phyloP scores from a whole-genome alignment of 768 basidiomycete genomes.

The Termitomyces sp. region DNA sequence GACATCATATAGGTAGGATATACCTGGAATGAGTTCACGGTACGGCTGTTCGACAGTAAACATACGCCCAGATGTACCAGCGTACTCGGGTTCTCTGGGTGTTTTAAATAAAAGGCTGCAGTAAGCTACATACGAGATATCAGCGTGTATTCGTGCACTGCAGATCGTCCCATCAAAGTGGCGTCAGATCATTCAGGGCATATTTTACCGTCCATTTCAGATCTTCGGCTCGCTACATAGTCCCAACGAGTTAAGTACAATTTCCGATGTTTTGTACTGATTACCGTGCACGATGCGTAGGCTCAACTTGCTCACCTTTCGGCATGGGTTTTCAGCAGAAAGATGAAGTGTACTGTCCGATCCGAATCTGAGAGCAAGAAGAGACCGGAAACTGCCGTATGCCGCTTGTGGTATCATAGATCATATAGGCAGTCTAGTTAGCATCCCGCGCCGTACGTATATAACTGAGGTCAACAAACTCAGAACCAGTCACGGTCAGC shows the following conservation, averaged over 20 bases:
- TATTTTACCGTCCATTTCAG: no score
- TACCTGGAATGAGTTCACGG: no score
- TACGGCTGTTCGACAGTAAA: no score
- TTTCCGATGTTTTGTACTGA: conserved; percentile 42
- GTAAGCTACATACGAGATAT: no score
- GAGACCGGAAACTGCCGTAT: conserved; percentile 30
- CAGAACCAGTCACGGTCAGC: conserved; percentile 48
- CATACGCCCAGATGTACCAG: conserved; percentile 56
- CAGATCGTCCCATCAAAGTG: no score
- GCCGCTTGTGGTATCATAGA: conserved; percentile 40
- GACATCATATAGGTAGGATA: no score
- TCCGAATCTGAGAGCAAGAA: conserved; percentile 51
- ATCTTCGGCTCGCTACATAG: no score
- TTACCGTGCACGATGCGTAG: neutral
- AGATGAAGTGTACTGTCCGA: conserved; percentile 45
- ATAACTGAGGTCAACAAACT: conserved; percentile 59
- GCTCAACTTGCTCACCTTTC: conserved; percentile 34
- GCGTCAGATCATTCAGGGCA: no score
- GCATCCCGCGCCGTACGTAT: no score
- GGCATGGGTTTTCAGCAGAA: conserved; percentile 29
- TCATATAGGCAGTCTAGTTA: conserved; percentile 45
- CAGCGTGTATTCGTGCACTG: no score
- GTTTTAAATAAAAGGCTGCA: no score
- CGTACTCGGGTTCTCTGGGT: conserved; percentile 58
- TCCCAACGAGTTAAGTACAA: no score